Evolutionary conservation across 1,139 yeast genomes (phyloP).

Genomic region (Yamadazyma blattariae): DNA sequence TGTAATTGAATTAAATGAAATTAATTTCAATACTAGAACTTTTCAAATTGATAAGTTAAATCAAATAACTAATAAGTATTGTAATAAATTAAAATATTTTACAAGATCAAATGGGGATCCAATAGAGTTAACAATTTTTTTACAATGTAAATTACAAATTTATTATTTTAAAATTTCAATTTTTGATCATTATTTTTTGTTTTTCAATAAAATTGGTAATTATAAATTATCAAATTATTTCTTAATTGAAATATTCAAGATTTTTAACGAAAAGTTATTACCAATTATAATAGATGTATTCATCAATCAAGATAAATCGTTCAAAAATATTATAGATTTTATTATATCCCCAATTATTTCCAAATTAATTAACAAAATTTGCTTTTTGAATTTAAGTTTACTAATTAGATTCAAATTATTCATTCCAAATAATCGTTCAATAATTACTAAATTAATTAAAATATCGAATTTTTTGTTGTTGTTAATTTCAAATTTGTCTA

Average conservation of each 20-base stretch:
- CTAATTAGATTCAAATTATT: background rate
- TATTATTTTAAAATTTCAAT: conserved; percentile 1
- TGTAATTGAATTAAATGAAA: background rate
- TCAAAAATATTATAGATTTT: background rate
- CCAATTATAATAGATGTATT: background rate
- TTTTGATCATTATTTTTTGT: background rate
- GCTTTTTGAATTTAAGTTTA: background rate
- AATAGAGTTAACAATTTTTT: background rate
- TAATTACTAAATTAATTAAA: background rate
- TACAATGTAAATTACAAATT: background rate
- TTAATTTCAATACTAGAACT: background rate
- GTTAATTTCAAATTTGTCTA: conserved; percentile 15
- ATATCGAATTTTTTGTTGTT: background rate
- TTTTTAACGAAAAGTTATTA: background rate
- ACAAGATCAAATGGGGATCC: background rate
- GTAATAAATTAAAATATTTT: background rate
- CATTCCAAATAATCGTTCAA: background rate
- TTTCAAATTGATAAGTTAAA: background rate
- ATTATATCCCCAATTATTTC: background rate
- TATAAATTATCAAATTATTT: background rate
- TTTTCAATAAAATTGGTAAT: background rate
- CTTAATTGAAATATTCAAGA: background rate
- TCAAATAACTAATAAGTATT: background rate
- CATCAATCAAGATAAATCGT: background rate
- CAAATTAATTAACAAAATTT: background rate